Conservation (phyloP, 176 grass and related monocot genomes). For the Paspalum vaginatum region DNA sequence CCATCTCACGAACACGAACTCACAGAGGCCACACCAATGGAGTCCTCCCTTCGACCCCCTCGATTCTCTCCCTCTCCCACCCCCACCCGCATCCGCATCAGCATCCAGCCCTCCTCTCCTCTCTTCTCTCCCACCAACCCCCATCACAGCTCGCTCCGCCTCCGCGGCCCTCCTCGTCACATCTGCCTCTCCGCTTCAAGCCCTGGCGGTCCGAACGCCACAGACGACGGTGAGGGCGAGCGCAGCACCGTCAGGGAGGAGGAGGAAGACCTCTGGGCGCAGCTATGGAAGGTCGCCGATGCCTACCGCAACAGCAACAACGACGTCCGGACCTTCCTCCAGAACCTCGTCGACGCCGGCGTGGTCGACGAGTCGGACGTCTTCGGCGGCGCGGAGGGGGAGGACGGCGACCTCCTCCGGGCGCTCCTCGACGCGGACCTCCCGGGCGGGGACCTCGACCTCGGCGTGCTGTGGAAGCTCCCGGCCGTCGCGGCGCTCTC, state of each 20-base stretch:
- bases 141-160: slow-evolving; percentile 13
- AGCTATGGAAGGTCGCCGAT: slow-evolving; percentile 23
- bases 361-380: slow-evolving; percentile 41
- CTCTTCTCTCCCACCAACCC: background rate
- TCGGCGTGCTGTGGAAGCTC: slow-evolving; percentile 53
- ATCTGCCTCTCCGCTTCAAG: slow-evolving; percentile 18
- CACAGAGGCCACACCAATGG: background rate
- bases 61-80: slow-evolving; percentile 31
- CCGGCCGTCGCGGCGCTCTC: slow-evolving; percentile 36
- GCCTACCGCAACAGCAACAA: slow-evolving; percentile 40
- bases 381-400: slow-evolving; percentile 19
- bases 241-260: background rate
- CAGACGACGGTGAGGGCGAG: slow-evolving; percentile 23
- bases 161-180: slow-evolving; percentile 17
- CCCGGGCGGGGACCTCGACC: slow-evolving; percentile 37
- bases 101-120: background rate
- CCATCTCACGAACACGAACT: background rate
- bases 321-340: slow-evolving; percentile 46
- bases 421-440: slow-evolving; percentile 40
- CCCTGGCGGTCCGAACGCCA: background rate
- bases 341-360: slow-evolving; percentile 49
- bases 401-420: slow-evolving; percentile 33
- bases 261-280: slow-evolving; percentile 1
- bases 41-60: slow-evolving; percentile 26
- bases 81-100: background rate